These are phyloP conservation scores for Stephanodiscus triporus DNA, from an alignment of 108 stramenopile genomes.

Conservation along the genomic window DNA sequence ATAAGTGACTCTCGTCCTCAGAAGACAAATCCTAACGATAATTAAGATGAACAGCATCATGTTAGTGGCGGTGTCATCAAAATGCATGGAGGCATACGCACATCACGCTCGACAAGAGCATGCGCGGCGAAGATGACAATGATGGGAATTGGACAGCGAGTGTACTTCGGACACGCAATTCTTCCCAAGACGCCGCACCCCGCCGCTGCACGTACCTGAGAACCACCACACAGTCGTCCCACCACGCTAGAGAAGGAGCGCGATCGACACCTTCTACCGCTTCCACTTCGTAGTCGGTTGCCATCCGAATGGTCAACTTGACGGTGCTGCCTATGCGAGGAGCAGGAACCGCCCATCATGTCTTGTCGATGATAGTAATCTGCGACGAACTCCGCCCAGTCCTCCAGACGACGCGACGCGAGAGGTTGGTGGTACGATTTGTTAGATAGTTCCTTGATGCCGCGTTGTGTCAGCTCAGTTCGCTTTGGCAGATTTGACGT, in stretches of 20 bases:
- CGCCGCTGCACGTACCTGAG: conserved; percentile 2
- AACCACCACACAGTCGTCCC: conserved; percentile 25
- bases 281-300: neutral
- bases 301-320: neutral
- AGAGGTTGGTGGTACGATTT: too few species aligned
- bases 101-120: too few species aligned
- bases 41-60: neutral
- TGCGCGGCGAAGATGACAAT: too few species aligned
- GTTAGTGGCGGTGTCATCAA: conserved; percentile 1
- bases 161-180: too few species aligned
- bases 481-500: too few species aligned
- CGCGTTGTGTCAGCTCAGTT: too few species aligned
- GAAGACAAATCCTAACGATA: conserved; percentile 33
- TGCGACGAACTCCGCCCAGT: too few species aligned
- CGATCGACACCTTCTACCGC: neutral
- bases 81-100: neutral
- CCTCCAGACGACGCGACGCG: too few species aligned
- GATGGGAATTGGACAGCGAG: too few species aligned
- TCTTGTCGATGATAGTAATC: neutral
- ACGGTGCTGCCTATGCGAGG: conserved; percentile 42
- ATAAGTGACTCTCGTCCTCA: conserved; percentile 22
- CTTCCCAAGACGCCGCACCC: neutral
- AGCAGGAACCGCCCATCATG: conserved; percentile 72
- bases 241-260: conserved; percentile 17
- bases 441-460: too few species aligned